Conservation (phyloP, 2,329 filamentous ascomycete genomes). For the Trichoderma breve region DNA sequence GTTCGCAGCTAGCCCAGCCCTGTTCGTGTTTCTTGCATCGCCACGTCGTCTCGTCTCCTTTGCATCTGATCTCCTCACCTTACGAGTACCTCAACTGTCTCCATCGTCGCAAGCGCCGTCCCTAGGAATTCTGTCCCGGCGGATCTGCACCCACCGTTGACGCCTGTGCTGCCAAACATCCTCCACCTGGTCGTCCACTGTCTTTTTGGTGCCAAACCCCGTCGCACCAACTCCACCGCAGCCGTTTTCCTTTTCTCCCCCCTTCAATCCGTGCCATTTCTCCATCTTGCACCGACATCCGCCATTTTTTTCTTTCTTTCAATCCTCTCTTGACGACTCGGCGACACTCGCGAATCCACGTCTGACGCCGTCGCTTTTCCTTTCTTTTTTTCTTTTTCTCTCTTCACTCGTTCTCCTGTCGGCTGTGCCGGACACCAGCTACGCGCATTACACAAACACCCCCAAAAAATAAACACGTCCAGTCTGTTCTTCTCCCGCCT, state of each 20-base stretch:
- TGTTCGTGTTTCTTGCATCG: neutral
- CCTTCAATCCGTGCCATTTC: constrained; percentile 6
- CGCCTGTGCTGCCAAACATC: constrained; percentile 10
- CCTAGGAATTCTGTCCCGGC: constrained; percentile 7
- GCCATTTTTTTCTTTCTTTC: constrained; percentile 6
- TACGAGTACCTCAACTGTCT: neutral
- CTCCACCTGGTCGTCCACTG: neutral
- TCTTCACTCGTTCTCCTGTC: constrained; percentile 14
- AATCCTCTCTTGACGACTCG: neutral
- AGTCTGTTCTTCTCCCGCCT: neutral
- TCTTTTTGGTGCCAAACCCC: constrained; percentile 4
- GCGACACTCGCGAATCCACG: neutral
- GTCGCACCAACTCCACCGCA: constrained; percentile 18
- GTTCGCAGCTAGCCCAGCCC: neutral
- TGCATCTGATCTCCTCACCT: neutral
- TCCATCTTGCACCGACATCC: constrained; percentile 8
- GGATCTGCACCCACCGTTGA: constrained; percentile 13
- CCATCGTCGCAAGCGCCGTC: constrained; percentile 8
- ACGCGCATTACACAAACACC: neutral
- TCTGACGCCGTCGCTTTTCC: neutral
- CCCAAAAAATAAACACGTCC: neutral
- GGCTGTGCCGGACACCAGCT: constrained; percentile 19
- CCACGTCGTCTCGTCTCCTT: neutral
- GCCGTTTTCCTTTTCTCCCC: constrained; percentile 4
- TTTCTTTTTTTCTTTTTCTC: neutral